Evolutionary conservation across 371 early-diverging fungal genomes (phyloP).

Genomic region (Fennellomyces sp.): DNA sequence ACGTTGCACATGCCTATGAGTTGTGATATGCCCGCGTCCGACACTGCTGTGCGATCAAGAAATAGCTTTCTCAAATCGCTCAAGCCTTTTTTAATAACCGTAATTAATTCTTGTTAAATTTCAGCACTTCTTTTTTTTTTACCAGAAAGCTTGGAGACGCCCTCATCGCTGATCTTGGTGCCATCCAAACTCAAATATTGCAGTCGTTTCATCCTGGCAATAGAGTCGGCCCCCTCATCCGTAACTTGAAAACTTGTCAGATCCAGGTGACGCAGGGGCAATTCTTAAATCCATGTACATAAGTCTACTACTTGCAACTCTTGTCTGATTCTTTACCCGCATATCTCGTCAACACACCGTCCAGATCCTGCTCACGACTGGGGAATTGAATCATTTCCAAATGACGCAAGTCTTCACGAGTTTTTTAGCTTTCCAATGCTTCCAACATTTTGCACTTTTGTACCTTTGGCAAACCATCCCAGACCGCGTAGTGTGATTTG

Average conservation of each 20-base stretch:
- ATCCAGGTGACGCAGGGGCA: conserved; percentile 35
- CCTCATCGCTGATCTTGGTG: conserved; percentile 44
- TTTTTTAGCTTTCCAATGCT: background rate
- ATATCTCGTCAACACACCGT: conserved; percentile 30
- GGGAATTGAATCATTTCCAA: conserved; percentile 40
- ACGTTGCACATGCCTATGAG: conserved; percentile 18
- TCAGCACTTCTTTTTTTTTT: no score
- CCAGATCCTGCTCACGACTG: conserved; percentile 37
- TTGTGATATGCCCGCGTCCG: conserved; percentile 32
- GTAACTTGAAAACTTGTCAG: conserved; percentile 36
- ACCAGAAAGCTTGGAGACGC: conserved; percentile 30
- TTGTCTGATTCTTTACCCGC: conserved; percentile 20
- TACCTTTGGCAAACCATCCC: conserved; percentile 34
- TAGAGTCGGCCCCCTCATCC: conserved; percentile 31
- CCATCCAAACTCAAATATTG: conserved; percentile 36
- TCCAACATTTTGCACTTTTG: background rate
- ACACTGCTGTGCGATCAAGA: conserved; percentile 36
- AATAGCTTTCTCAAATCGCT: conserved; percentile 34
- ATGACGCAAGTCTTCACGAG: conserved; percentile 21
- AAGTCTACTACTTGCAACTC: background rate
- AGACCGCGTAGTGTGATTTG: conserved; percentile 25
- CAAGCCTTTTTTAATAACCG: conserved; percentile 18
- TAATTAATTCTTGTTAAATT: no score
- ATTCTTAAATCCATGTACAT: conserved; percentile 22
- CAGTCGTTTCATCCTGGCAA: conserved; percentile 34